Conservation (phyloP, 352 stramenopile species). For the Phytophthora macrochlamydospora region DNA sequence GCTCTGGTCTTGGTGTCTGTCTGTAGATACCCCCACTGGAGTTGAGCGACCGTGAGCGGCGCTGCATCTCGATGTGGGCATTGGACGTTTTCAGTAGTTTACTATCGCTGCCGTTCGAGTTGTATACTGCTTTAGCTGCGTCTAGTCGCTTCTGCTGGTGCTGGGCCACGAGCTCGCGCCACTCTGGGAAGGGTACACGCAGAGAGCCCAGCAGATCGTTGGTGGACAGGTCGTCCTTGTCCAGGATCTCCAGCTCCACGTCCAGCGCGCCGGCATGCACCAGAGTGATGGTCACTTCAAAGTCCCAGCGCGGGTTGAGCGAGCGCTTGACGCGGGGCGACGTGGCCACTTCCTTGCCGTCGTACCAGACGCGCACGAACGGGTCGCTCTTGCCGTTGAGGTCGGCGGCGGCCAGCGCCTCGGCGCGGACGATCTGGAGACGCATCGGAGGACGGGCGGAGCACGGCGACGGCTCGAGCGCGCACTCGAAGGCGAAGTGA, state of each 20-base stretch:
- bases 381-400: conserved; percentile 71
- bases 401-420: conserved; percentile 71
- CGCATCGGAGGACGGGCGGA: conserved; percentile 33
- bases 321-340: conserved; percentile 77
- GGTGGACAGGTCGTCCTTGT: conserved; percentile 71
- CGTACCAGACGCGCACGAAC: conserved; percentile 78
- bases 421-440: conserved; percentile 78
- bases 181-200: conserved; percentile 75
- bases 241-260: conserved; percentile 74
- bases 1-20: conserved; percentile 22
- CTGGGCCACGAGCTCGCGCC: conserved; percentile 54
- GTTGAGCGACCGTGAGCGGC: conserved; percentile 45
- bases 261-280: conserved; percentile 59
- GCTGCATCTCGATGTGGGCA: conserved; percentile 23
- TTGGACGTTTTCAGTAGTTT: conserved; percentile 11
- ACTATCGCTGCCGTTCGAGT: conserved; percentile 31
- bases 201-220: conserved; percentile 74
- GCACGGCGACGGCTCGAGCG: neutral
- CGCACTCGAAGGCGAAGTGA: conserved; percentile 2
- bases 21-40: conserved; percentile 41
- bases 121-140: conserved; percentile 11
- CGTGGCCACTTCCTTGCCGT: conserved; percentile 69
- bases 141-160: conserved; percentile 20
- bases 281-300: conserved; percentile 62
- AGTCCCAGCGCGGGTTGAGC: conserved; percentile 80